Percentiles rank a stretch among this genome's conserved stretches.
Conservation (phyloP, 1,284 basidiomycete genomes). For the Tylopilus orsonianus region DNA sequence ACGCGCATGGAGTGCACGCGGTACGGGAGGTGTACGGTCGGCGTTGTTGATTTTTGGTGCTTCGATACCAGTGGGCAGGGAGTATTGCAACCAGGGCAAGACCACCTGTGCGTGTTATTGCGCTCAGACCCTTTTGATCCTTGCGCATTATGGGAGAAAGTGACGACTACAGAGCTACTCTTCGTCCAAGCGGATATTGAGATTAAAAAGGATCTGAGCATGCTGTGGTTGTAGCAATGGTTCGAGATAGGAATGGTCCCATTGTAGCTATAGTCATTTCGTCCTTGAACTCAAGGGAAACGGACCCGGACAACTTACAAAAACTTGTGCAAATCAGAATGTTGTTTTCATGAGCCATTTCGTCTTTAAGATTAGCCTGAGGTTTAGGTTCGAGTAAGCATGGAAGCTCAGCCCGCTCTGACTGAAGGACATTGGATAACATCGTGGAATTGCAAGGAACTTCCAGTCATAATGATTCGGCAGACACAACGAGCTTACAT, state of each 20-base stretch:
- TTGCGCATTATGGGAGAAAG: constrained; percentile 31
- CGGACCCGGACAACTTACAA: background rate
- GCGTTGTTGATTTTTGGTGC: constrained; percentile 34
- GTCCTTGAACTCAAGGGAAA: background rate
- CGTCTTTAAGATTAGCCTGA: too few relatives aligned
- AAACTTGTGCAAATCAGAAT: background rate
- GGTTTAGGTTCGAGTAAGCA: too few relatives aligned
- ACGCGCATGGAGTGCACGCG: constrained; percentile 13
- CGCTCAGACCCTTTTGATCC: constrained; percentile 33
- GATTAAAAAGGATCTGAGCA: constrained; percentile 14
- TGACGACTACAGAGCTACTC: constrained; percentile 24
- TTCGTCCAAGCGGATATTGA: constrained; percentile 26
- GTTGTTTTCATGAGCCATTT: too few relatives aligned
- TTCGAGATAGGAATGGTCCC: too few relatives aligned
- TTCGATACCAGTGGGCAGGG: constrained; percentile 31
- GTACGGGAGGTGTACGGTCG: constrained; percentile 27
- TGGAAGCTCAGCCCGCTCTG: too few relatives aligned
- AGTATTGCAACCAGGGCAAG: constrained; percentile 23
- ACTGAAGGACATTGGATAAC: too few relatives aligned
- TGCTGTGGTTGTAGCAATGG: constrained; percentile 28
- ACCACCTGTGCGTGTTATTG: constrained; percentile 31
- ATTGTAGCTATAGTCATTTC: background rate
- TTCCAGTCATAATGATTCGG: too few relatives aligned
- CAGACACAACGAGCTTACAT: too few relatives aligned
- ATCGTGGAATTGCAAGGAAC: too few relatives aligned